Conservation (phyloP, 108 stramenopile species). For the Cyclostephanos tholiformis region DNA sequence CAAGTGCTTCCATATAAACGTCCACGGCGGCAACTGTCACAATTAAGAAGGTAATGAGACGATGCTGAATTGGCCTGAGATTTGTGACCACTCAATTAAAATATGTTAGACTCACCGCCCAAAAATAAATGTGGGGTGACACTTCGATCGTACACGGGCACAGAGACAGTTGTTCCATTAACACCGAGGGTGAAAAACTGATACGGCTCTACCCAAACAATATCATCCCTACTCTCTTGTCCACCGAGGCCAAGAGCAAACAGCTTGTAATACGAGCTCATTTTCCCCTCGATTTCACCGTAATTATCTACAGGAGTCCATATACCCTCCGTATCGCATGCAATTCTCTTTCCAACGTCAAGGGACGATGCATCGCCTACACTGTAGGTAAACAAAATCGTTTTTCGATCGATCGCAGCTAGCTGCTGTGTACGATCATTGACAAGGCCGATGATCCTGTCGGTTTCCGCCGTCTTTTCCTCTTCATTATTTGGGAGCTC, state of each 20-base stretch:
- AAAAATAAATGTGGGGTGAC: constrained; percentile 24
- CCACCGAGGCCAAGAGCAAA: constrained; percentile 58
- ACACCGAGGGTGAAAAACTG: constrained; percentile 24
- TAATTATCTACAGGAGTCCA: constrained; percentile 50
- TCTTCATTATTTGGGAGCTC: constrained; percentile 6
- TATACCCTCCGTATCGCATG: constrained; percentile 54
- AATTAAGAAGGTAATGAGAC: constrained; percentile 1
- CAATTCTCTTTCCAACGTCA: constrained; percentile 37
- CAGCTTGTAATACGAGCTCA: constrained; percentile 59
- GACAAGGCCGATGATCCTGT: constrained; percentile 25
- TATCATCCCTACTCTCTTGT: constrained; percentile 42
- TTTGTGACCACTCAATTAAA: too few relatives aligned
- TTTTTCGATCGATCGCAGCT: constrained; percentile 18
- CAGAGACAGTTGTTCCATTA: constrained; percentile 57
- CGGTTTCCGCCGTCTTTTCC: neutral
- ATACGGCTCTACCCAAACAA: constrained; percentile 67
- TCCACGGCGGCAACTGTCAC: constrained; percentile 46
- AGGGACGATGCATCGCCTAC: constrained; percentile 42
- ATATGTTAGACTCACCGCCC: neutral
- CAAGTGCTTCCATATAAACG: constrained; percentile 29
- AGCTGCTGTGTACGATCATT: constrained; percentile 12
- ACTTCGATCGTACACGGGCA: constrained; percentile 57
- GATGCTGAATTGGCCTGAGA: neutral
- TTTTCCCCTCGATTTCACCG: constrained; percentile 37
- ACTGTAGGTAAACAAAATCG: constrained; percentile 54